Percentiles rank a stretch among this genome's conserved stretches.
Conservation (phyloP, 345 rosid species). For the Eutrema japonicum region DNA sequence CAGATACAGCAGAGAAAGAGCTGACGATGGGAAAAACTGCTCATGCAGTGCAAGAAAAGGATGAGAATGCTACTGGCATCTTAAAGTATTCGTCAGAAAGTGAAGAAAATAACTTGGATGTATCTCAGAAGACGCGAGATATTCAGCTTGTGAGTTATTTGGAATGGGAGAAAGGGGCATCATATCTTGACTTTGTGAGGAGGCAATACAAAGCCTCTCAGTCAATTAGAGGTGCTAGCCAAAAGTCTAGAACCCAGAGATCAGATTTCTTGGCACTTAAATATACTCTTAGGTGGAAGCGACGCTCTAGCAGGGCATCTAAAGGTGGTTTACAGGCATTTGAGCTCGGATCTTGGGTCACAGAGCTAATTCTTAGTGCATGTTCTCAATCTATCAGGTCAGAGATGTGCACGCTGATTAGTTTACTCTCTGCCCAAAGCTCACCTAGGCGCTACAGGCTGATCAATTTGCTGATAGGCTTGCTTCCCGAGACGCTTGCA, state of each 20-base stretch:
- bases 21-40: conserved; percentile 58
- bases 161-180: conserved; percentile 98
- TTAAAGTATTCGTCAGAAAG: conserved; percentile 58
- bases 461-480: conserved; percentile 78
- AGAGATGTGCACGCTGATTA: conserved; percentile 95
- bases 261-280: conserved; percentile 85
- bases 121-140: conserved; percentile 70
- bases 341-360: conserved; percentile 98
- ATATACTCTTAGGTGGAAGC: conserved; percentile 93
- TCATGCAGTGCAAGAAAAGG: conserved; percentile 58
- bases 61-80: conserved; percentile 55
- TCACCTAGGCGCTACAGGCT: conserved; percentile 75
- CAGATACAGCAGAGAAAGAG: conserved; percentile 84
- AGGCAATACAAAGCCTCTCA: conserved; percentile 94
- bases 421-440: conserved; percentile 85
- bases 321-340: conserved; percentile 74
- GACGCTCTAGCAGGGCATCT: conserved; percentile 55
- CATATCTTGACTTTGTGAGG: conserved; percentile 97
- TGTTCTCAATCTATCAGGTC: conserved; percentile 97
- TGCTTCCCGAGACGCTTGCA: conserved; percentile 85
- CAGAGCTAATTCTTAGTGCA: conserved; percentile 95
- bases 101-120: conserved; percentile 65
- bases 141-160: conserved; percentile 87
- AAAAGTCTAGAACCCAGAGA: conserved; percentile 76
- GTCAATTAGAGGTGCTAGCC: conserved; percentile 64